Base-by-base conservation (phyloP, 345 rosid genomes). In the Rhodamnia rubescens region DNA sequence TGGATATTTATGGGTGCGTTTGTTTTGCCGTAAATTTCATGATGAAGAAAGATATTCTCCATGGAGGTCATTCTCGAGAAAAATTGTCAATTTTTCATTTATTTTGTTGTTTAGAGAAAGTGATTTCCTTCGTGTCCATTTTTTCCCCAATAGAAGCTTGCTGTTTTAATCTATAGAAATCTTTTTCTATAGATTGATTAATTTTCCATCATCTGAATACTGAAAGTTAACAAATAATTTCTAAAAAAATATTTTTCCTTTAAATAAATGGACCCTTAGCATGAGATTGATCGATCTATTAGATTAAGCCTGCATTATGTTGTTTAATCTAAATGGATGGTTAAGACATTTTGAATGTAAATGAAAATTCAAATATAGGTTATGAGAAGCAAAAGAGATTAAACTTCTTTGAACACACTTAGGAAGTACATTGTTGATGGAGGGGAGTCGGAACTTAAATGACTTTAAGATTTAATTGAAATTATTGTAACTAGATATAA, bases 51-150 rank as follows among this genome's bases (percentile, higher is more conserved):
- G 8, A 16, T 16, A 1, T 16, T 64, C 36, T 32, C 9, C 2
- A 0, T 64, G 5, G 5, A 64, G 12, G 5, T 16, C 24, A 8
- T 69, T 69, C 16, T 2, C 1, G 4, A 2, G 21, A 1, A 18
- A 2, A 16, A 32, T 69, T 32, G 7, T 32, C 32, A 2, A 5
- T 15, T 69, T 8, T 2, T 32, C 1, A 32, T 8, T 36, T 36
- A 8, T 69, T 18, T 8, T 61, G 32, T 32, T 1, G 3, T 16
- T 61, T 1, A 29, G 56, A 18, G 12, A 9, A 40, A 8, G 20
- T 0, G 44, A 42, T 42, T 42, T 42, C 44, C 5, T 42, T 42
- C 40, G 40, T 36, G 40, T 2, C 18, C 44, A 1, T 29, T 32
- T 32, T n/a, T 16, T 0, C 3, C 18, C 1, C 1, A 64, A 32